Conservation (phyloP, 139 green algal species). For the Desmodesmus armatus region DNA sequence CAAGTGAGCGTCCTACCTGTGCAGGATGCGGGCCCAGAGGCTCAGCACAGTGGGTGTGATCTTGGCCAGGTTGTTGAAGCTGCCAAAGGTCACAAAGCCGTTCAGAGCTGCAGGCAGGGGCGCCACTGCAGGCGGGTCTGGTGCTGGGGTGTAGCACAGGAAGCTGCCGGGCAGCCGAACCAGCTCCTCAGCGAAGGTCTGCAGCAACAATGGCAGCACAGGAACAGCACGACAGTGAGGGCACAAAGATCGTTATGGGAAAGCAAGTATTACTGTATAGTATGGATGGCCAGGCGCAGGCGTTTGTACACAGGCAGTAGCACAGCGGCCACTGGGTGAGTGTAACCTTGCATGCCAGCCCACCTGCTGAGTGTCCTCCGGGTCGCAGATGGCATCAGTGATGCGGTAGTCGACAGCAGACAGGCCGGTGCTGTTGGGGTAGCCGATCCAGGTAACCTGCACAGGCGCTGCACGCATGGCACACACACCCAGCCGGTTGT, state of each 20-base stretch:
- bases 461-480: constrained; percentile 88
- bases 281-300: too few species aligned
- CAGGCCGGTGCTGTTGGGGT: constrained; percentile 97
- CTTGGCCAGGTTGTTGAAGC: constrained; percentile 98
- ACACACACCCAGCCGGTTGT: constrained; percentile 93
- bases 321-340: too few species aligned
- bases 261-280: too few species aligned
- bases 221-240: background rate
- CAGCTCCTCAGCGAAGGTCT: constrained; percentile 82
- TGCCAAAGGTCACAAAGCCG: constrained; percentile 97
- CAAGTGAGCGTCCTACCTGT: too few species aligned
- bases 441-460: constrained; percentile 98
- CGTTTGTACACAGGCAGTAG: background rate
- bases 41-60: constrained; percentile 85
- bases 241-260: background rate
- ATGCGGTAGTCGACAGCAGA: constrained; percentile 90
- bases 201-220: background rate
- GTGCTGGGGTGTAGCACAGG: constrained; percentile 96
- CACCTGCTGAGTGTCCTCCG: constrained; percentile 76
- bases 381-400: constrained; percentile 88
- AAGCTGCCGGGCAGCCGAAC: constrained; percentile 93
- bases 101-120: constrained; percentile 73
- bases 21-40: constrained; percentile 86
- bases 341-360: background rate
- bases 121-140: constrained; percentile 82